Evolutionary conservation across 345 rosid genomes (phyloP), one percentile per base, ranked within the genome.

Genomic region (Rhizophora mangle): DNA sequence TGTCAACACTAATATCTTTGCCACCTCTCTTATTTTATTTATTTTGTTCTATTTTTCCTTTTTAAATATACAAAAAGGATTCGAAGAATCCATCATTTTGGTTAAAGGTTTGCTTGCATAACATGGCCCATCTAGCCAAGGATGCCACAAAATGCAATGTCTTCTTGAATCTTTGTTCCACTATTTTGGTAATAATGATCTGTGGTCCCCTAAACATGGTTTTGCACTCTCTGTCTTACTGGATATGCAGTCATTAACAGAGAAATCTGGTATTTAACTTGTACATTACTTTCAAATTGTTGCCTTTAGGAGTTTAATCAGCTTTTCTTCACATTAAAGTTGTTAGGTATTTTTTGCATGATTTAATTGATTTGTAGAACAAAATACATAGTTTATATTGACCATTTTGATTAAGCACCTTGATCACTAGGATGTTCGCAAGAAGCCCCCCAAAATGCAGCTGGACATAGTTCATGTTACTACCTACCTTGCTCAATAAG

Each of bases 361-460:
- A 10, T 37, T 37, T 3, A 9, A 37, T 37, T 37, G 46, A 37
- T 62, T 63, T 65, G 49, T 83, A 85, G 91, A 87, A 30, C 87
- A 89, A 69, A 89, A 87, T 67, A 82, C 86, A 3, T 89, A 89
- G 62, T 79, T 89, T 73, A 62, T 89, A 54, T 67, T 89, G 83
- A 80, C 95, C 39, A 85, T 85, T 56, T 56, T 89, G 77, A 81
- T 89, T 75, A 84, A 86, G 79, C 88, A 87, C 76, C 89, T 89
- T 64, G 95, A 89, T 78, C 91, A 89, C 68, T 85, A 85, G 84
- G 85, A 84, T 76, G 84, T 87, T 72, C 74, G 85, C n/a, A 87
- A 82, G 83, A 82, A 80, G 68, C 92, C 90, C n/a, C n/a, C n/a
- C 67, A 77, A 66, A 60, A 87, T 84, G 90, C 95, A 87, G 74